Evolutionary conservation across 495 filamentous ascomycete species (phyloP), one percentile per base, ranked within the genome.

Genomic region (Podospora sp.): DNA sequence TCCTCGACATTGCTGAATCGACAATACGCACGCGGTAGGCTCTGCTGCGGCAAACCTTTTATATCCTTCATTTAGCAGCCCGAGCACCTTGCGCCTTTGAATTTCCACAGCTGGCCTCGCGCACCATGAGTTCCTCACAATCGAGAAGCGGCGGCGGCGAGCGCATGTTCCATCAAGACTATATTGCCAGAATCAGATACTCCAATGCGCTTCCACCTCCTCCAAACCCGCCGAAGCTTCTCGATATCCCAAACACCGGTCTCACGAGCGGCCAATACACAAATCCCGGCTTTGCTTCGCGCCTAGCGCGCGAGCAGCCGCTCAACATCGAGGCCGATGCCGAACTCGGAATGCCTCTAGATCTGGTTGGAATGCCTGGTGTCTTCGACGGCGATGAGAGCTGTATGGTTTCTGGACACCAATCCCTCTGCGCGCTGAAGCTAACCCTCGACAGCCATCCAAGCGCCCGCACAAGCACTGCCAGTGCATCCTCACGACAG

Each of bases 271-370:
- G 86, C 60, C 89, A 93, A 72, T 98, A 97, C 77, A 93, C 94
- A 16, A 90, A 88, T 11, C 90, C 94, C 1, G 88, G 86, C 1
- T 98, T 96, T 80, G 91, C 92, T 25, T 94, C 93, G 33, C 89
- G 92, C 60, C 79, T 99, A 66, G 92, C 92, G 0, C 85, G 93
- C 69, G 92, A 96, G 68, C 94, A 98, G 80, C 88, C 93, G n/a
- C 81, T 96, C 5, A 97, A 96, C 68, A 93, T 99, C 61, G 95
- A 98, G 77, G 93, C 93, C 22, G 96, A 99, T 87, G 94, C 93
- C 21, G 96, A 98, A 81, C 87, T 97, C 65, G 95, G 96, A 40
- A 97, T 99, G 94, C 92, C 92, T 49, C 88, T 99, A 76, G 94
- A 99, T 76, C 81, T 99, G 53, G 90, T 97, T 52, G 95, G 96